phyloP scores from a whole-genome alignment of 176 grass and related monocot species.

The Rhipidocladum racemiflorum region DNA sequence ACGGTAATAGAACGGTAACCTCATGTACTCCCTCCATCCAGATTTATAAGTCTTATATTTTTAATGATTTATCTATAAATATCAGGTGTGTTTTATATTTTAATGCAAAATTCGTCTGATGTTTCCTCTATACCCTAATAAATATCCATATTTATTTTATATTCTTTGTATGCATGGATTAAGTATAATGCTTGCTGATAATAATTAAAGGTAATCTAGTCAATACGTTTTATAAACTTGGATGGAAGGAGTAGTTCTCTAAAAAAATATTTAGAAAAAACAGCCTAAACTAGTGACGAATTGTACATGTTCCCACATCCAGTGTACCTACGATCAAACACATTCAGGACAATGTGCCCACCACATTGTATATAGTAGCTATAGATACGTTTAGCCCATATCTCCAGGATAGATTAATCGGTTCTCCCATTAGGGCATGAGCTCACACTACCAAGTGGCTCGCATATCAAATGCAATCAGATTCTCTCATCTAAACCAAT shows the following conservation, averaged over 20 bases:
- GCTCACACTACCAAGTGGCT: constrained; percentile 34
- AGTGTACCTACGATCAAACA: constrained; percentile 23
- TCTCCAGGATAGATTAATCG: constrained; percentile 24
- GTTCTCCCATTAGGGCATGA: constrained; percentile 28
- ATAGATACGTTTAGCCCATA: constrained; percentile 34
- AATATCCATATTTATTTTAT: no score
- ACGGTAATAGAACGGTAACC: neutral
- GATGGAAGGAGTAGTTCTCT: no score
- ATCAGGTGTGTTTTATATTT: no score
- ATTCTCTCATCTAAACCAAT: constrained; percentile 49
- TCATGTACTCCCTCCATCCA: no score
- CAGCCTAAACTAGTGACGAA: neutral
- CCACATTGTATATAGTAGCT: constrained; percentile 1
- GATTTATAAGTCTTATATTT: no score
- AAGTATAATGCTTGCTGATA: no score
- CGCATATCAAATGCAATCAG: constrained; percentile 32
- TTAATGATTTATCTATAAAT: no score
- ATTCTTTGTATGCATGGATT: no score
- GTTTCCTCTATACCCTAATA: no score
- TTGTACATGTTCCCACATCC: constrained; percentile 36
- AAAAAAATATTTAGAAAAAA: neutral
- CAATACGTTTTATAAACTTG: no score
- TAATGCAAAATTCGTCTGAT: no score
- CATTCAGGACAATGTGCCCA: constrained; percentile 23
- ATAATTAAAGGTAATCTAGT: no score